Conservation (phyloP, 306 rosid genomes). For the Rosa chinensis region DNA sequence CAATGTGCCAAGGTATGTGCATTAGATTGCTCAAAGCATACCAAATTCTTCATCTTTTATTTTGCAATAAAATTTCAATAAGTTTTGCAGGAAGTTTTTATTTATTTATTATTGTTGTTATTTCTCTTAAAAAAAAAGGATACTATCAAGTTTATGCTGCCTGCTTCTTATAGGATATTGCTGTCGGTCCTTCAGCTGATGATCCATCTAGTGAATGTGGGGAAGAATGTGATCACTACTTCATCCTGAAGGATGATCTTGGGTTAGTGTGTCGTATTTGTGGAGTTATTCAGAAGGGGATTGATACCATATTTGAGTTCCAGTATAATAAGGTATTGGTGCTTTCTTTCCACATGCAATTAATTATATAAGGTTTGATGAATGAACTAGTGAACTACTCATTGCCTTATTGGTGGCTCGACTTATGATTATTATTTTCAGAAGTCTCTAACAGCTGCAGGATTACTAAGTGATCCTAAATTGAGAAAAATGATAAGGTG, state of each 20-base stretch:
- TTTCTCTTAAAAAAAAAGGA: too few relatives aligned
- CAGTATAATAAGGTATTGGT: slow-evolving; percentile 54
- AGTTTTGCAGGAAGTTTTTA: background rate
- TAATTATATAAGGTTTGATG: background rate
- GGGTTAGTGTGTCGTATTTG: slow-evolving; percentile 87
- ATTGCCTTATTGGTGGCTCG: background rate
- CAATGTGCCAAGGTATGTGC: slow-evolving; percentile 60
- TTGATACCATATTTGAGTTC: slow-evolving; percentile 84
- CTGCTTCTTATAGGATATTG: slow-evolving; percentile 46
- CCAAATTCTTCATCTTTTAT: background rate
- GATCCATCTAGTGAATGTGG: slow-evolving; percentile 35
- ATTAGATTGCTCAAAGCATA: background rate
- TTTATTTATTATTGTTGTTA: background rate
- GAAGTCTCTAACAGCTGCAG: too few relatives aligned
- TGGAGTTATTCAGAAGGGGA: slow-evolving; percentile 63
- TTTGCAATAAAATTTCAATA: background rate
- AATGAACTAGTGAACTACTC: background rate
- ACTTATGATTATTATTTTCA: too few relatives aligned
- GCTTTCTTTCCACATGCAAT: background rate
- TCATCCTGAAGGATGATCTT: slow-evolving; percentile 75
- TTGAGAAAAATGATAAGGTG: too few relatives aligned
- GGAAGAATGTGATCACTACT: slow-evolving; percentile 76
- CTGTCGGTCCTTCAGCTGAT: slow-evolving; percentile 40
- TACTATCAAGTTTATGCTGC: background rate
- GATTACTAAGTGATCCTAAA: too few relatives aligned